Percentiles rank a stretch among this genome's conserved stretches.
Evolutionary conservation across 345 rosid genomes (phyloP).

Genomic region (Salix arbutifolia): DNA sequence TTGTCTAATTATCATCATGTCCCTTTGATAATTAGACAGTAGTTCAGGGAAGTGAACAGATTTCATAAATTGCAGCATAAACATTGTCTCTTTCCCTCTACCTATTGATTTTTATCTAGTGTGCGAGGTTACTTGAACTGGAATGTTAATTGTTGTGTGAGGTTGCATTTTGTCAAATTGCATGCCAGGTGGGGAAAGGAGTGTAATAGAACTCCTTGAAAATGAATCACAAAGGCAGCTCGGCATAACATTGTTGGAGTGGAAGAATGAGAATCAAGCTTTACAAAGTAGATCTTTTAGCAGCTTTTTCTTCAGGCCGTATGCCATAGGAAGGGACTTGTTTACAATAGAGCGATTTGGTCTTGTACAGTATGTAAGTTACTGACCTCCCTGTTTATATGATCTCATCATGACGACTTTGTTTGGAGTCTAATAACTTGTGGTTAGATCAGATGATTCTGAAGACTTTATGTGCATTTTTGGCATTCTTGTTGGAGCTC

Average conservation of each 20-base stretch:
- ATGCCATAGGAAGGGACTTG: conserved; percentile 57
- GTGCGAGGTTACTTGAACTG: neutral
- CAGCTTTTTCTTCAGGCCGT: conserved; percentile 62
- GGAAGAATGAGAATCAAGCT: conserved; percentile 19
- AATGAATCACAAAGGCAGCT: conserved; percentile 40
- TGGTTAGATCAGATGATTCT: conserved; percentile 68
- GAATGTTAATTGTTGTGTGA: conserved; percentile 4
- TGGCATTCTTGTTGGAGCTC: conserved; percentile 64
- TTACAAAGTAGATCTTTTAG: conserved; percentile 30
- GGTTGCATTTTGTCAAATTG: neutral
- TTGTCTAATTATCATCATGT: too few relatives aligned
- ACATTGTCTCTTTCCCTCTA: too few relatives aligned
- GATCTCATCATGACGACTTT: neutral
- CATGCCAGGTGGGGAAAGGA: conserved; percentile 64
- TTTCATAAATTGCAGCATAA: neutral
- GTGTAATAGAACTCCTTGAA: conserved; percentile 59
- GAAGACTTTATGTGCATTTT: conserved; percentile 73
- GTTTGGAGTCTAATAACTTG: conserved; percentile 7
- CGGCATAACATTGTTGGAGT: conserved; percentile 44
- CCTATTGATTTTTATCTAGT: neutral
- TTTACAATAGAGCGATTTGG: conserved; percentile 66
- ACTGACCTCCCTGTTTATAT: neutral
- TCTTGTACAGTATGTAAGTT: conserved; percentile 79
- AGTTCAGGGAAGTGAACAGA: neutral
- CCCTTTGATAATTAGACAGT: neutral